Evolutionary conservation across 352 stramenopile species (phyloP).

Genomic region (Phytophthora podocarpi): DNA sequence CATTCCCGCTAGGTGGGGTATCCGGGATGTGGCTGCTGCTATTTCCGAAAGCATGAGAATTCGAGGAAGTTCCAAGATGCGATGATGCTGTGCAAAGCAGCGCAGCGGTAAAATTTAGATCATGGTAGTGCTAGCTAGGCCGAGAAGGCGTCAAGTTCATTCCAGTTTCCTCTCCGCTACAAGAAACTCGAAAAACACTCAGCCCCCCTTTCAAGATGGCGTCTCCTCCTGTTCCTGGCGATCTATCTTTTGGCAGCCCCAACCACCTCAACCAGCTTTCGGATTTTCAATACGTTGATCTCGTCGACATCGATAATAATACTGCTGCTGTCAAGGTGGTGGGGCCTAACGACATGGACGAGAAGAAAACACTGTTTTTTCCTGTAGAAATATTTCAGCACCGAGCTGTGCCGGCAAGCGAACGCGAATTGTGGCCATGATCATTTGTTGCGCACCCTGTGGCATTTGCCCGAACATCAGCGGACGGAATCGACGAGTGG

Average conservation of each 20-base stretch:
- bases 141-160: background rate
- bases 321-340: background rate
- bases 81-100: background rate
- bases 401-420: background rate
- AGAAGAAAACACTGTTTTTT: background rate
- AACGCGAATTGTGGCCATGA: background rate
- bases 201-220: background rate
- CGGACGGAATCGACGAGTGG: background rate
- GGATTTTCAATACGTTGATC: constrained; percentile 12
- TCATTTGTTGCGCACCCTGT: background rate
- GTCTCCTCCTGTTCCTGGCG: background rate
- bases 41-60: constrained; percentile 1
- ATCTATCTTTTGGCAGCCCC: background rate
- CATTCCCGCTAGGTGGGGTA: no score
- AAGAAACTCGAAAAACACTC: constrained; percentile 8
- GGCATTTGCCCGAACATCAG: background rate
- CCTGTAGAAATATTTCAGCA: background rate
- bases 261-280: background rate
- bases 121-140: background rate
- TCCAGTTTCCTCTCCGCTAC: background rate
- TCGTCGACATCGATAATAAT: background rate
- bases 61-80: background rate
- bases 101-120: no score
- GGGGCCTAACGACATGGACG: background rate
- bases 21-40: constrained; percentile 2